These are phyloP conservation scores for Colletotrichum trifolii DNA, from an alignment of 2,329 filamentous ascomycete species.

Conservation along the genomic window DNA sequence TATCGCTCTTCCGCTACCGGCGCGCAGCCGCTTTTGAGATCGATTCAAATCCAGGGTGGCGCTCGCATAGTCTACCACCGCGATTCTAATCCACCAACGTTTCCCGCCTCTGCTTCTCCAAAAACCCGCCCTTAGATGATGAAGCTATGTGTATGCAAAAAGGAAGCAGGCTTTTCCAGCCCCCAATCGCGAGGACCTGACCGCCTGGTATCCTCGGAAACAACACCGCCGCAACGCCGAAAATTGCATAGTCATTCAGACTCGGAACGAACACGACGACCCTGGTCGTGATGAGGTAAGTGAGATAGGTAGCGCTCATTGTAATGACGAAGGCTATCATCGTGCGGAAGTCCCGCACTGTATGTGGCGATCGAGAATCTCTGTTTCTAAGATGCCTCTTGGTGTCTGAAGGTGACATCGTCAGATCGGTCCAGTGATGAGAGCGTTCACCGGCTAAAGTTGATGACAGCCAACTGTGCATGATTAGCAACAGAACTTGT, in stretches of 20 bases:
- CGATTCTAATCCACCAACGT: constrained; percentile 26
- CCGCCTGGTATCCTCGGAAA: constrained; percentile 23
- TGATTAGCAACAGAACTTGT: constrained; percentile 28
- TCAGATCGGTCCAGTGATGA: background rate
- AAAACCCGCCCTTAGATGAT: constrained; percentile 30
- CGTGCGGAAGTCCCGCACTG: no score
- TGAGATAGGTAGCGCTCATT: background rate
- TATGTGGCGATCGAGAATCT: background rate
- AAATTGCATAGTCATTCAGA: background rate
- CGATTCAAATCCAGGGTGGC: constrained; percentile 16
- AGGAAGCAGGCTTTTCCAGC: constrained; percentile 20
- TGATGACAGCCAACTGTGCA: constrained; percentile 61
- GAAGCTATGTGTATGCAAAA: constrained; percentile 29
- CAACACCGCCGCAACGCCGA: constrained; percentile 33
- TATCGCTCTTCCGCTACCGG: constrained; percentile 24
- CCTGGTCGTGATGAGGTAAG: background rate
- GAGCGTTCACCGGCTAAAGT: constrained; percentile 54
- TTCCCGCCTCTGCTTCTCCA: constrained; percentile 26
- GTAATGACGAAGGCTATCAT: background rate
- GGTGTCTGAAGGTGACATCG: no score
- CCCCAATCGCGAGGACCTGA: constrained; percentile 24
- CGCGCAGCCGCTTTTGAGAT: background rate
- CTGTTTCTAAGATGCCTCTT: background rate
- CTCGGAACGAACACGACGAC: constrained; percentile 6
- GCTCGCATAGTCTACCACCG: constrained; percentile 25